Base-by-base conservation (phyloP, 2,329 filamentous ascomycete species). In the Fusarium haematococcum region DNA sequence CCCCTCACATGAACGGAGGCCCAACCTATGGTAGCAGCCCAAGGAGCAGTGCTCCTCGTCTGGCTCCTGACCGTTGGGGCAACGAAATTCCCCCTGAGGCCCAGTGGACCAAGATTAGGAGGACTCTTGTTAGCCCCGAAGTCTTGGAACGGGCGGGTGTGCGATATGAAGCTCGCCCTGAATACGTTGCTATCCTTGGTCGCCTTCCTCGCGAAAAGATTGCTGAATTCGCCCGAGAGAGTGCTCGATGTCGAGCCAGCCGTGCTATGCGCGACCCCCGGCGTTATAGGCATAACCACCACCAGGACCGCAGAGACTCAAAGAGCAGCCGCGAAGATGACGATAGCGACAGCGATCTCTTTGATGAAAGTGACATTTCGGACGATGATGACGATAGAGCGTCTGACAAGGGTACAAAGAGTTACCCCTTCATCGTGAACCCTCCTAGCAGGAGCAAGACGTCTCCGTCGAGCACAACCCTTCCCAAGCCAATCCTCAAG, bases 181-280 rank as follows among this genome's bases (percentile, higher is more conserved):
- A 88, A 2, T 92, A 89, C 68, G 89, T 92, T 86, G 90, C 90
- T 14, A 81, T 92, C 5, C 84, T 92, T 0, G 91, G 91, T 6
- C 83, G 87, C 16, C 82, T 92, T 4, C 83, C 83, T 2, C 85
- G 84, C 1, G 86, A 88, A 14, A 80, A 91, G 50, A 87, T 92
- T 43, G 82, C 83, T 23, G 83, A 87, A 8, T 88, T 85, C 65
- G 89, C 89, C 2, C 84, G 84, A 5, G 82, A 84, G 61, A 90
- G 85, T 43, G 83, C 83, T 10, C 85, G 88, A 32, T 85, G 86
- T 7, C 85, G 89, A 18, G 83, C 82, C 14, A 79, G 85, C 6
- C 82, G 86, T 37, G 78, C 71, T 23, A 41, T 54, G 23, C 73
- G 66, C 5, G 61, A 65, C 6, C 48, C 65, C 13, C 65, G 73